Percentiles rank a stretch among this genome's conserved stretches.
Evolutionary conservation across 306 rosid genomes (phyloP).

Genomic region (Glycyrrhiza uralensis): DNA sequence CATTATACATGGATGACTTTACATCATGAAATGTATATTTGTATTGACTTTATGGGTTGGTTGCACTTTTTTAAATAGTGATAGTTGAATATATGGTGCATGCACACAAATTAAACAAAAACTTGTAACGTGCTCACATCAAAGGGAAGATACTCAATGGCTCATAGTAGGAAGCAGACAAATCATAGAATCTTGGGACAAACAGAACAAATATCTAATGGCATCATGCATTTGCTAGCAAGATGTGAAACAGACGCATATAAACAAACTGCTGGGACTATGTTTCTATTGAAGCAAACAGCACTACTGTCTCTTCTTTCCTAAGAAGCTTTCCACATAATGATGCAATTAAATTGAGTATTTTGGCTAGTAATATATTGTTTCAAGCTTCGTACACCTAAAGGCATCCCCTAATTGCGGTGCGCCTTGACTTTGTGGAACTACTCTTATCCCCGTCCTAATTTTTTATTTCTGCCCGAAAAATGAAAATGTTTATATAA

Average conservation of each 20-base stretch:
- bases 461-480: too few relatives aligned
- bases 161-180: constrained; percentile 13
- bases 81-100: constrained; percentile 12
- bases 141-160: constrained; percentile 3
- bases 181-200: constrained; percentile 16
- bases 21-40: not conserved
- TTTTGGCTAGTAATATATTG: not conserved
- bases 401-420: too few relatives aligned
- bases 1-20: constrained; percentile 4
- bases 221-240: not conserved
- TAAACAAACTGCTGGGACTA: not conserved
- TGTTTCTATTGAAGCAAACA: not conserved
- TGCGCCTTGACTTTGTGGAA: too few relatives aligned
- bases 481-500: too few relatives aligned
- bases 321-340: not conserved
- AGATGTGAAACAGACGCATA: not conserved
- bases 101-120: constrained; percentile 1
- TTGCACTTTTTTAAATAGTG: not conserved
- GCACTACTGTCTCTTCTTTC: not conserved
- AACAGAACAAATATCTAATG: not conserved
- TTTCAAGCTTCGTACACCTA: not conserved
- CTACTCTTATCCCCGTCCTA: too few relatives aligned
- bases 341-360: not conserved
- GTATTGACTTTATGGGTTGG: not conserved
- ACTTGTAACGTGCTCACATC: constrained; percentile 17